Base-by-base conservation (phyloP, 2,329 filamentous ascomycete species). In the Colletotrichum godetiae region DNA sequence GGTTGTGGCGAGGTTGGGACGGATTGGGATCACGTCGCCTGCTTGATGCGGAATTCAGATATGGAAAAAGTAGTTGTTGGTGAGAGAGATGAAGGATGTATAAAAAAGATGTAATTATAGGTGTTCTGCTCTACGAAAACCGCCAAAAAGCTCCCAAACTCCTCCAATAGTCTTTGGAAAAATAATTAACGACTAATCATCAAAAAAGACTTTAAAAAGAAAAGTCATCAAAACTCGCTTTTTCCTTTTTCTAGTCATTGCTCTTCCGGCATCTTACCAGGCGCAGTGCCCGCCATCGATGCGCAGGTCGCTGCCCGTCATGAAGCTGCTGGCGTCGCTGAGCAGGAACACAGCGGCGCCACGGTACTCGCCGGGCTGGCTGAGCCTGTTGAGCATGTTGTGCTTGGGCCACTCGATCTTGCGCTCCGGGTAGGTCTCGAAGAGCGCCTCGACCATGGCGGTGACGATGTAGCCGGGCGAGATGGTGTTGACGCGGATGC, bases 381-480 rank as follows among this genome's bases (percentile, higher is more conserved):
- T 93, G 73, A 95, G 85, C 42, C 91, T 88, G 33, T 89, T 91
- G 66, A 97, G 86, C 94, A 97, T 97, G 83, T 97, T 97, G 83
- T 96, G 92, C 77, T 88, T 92, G 19, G 93, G 90, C 95, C 95
- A 97, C 73, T 92, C 88, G 31, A 82, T 82, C 74, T 85, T 84
- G 66, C 89, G 87, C 78, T 95, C 93, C 0, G 95, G 95, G 76
- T 90, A 93, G 75, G 93, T 88, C 76, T 91, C 88, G 78, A 98
- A 97, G 37, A 97, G 88, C 71, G 90, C 89, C 80, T 94, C 90
- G 1, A 96, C 94, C 95, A 98, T 97, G 62, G 92, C 90, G 1
- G 93, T 95, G 27, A 93, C 89, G 78, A 95, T 94, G 80, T 95
- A 95, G 10, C 94, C 94, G 0, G 94, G 93, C 24, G 92, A 94